Conservation (phyloP, 306 rosid species). For the Quercus gilva region DNA sequence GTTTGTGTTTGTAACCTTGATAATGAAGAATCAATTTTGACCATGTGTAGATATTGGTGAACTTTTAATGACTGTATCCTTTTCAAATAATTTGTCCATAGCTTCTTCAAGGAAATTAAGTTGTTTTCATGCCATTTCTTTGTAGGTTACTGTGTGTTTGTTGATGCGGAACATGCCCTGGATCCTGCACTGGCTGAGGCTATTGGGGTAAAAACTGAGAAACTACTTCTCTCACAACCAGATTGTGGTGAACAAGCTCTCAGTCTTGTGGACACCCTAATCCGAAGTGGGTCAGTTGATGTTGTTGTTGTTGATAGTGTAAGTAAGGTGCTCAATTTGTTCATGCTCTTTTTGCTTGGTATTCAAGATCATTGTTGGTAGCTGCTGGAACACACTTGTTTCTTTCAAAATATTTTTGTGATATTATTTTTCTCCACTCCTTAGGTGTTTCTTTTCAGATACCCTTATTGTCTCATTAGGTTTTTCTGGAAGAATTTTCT, state of each 20-base stretch:
- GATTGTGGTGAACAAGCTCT: slow-evolving; percentile 97
- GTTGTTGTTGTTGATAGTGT: slow-evolving; percentile 97
- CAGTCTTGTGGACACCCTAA: slow-evolving; percentile 82
- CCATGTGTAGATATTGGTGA: neutral
- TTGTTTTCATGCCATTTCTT: slow-evolving; percentile 17
- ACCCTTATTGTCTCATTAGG: neutral
- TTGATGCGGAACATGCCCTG: slow-evolving; percentile 96
- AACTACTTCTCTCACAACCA: slow-evolving; percentile 87
- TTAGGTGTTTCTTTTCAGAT: neutral
- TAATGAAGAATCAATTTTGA: neutral
- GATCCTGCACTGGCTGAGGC: slow-evolving; percentile 75
- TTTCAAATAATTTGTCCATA: slow-evolving; percentile 5
- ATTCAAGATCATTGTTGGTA: neutral
- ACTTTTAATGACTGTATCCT: slow-evolving; percentile 12
- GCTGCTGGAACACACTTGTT: neutral
- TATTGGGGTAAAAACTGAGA: slow-evolving; percentile 74
- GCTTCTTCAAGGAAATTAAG: slow-evolving; percentile 3
- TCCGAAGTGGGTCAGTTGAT: slow-evolving; percentile 92
- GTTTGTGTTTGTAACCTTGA: neutral
- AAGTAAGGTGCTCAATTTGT: slow-evolving; percentile 36
- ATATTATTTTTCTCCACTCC: neutral
- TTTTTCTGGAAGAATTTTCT: neutral
- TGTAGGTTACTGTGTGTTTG: slow-evolving; percentile 75
- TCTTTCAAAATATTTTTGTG: neutral
- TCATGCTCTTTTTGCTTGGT: slow-evolving; percentile 1